phyloP scores from a whole-genome alignment of 306 rosid genomes.

The Begonia peltatifolia region DNA sequence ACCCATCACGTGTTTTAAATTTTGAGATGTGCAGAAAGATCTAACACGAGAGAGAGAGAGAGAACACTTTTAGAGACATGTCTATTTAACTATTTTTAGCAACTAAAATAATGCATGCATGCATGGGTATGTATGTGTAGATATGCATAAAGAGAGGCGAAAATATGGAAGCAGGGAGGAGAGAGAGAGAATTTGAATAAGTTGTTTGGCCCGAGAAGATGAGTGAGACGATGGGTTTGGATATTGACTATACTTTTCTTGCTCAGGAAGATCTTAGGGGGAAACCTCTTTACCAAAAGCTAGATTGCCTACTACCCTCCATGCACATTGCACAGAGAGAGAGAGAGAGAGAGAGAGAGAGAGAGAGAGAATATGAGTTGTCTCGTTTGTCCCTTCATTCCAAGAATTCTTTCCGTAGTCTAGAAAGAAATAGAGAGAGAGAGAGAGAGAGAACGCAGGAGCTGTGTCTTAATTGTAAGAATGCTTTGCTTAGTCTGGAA shows the following conservation, averaged over 20 bases:
- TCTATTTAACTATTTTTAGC: too few relatives aligned
- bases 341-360: slow-evolving; percentile 14
- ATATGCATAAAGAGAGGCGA: too few relatives aligned
- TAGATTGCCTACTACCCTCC: slow-evolving; percentile 15
- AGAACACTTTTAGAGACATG: too few relatives aligned
- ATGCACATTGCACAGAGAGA: slow-evolving; percentile 26
- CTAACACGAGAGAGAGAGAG: too few relatives aligned
- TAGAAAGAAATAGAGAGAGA: slow-evolving; percentile 51
- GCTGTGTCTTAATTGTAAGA: too few relatives aligned
- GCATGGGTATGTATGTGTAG: too few relatives aligned
- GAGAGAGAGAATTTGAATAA: neutral
- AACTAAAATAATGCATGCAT: too few relatives aligned
- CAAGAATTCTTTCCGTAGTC: slow-evolving; percentile 79
- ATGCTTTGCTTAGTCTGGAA: too few relatives aligned
- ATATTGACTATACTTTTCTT: slow-evolving; percentile 80
- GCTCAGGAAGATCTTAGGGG: slow-evolving; percentile 44
- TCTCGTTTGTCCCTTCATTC: slow-evolving; percentile 49
- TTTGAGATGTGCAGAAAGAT: too few relatives aligned
- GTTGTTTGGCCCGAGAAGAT: too few relatives aligned
- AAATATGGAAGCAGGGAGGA: too few relatives aligned
- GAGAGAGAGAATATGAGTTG: slow-evolving; percentile 16
- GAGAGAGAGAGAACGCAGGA: slow-evolving; percentile 16
- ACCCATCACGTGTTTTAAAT: too few relatives aligned
- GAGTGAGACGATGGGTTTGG: slow-evolving; percentile 12
- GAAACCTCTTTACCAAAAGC: slow-evolving; percentile 35